These are phyloP conservation scores for Chlorella sp. DNA, from an alignment of 139 green algal genomes.

Conservation along the genomic window DNA sequence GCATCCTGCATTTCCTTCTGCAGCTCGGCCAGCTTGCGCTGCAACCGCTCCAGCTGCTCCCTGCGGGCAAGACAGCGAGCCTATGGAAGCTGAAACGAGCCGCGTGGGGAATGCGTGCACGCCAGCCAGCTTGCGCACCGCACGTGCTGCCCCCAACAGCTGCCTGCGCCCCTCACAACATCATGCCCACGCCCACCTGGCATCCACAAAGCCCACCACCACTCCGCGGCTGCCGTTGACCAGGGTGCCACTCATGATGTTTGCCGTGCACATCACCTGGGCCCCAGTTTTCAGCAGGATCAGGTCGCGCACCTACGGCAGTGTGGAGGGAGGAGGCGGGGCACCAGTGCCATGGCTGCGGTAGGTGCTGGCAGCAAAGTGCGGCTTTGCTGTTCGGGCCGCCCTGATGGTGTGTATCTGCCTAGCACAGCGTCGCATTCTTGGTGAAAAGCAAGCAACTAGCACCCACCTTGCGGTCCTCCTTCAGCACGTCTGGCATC, in stretches of 20 bases:
- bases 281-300: neutral
- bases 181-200: neutral
- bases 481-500: neutral
- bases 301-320: too few relatives aligned
- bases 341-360: too few relatives aligned
- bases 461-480: slow-evolving; percentile 3
- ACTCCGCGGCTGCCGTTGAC: slow-evolving; percentile 6
- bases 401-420: too few relatives aligned
- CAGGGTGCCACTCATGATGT: neutral
- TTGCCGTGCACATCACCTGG: slow-evolving; percentile 8
- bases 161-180: neutral
- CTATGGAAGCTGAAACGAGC: too few relatives aligned
- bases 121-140: too few relatives aligned
- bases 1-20: neutral
- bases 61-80: neutral
- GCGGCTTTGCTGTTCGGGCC: too few relatives aligned
- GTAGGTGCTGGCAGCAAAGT: too few relatives aligned
- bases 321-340: too few relatives aligned
- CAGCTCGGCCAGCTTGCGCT: neutral
- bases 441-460: too few relatives aligned
- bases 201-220: slow-evolving; percentile 7
- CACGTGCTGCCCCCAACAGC: too few relatives aligned
- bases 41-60: neutral
- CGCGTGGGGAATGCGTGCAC: neutral
- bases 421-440: too few relatives aligned